These are phyloP conservation scores for Phytopythium chamaehyphon DNA, from an alignment of 352 stramenopile species.

Conservation along the genomic window DNA sequence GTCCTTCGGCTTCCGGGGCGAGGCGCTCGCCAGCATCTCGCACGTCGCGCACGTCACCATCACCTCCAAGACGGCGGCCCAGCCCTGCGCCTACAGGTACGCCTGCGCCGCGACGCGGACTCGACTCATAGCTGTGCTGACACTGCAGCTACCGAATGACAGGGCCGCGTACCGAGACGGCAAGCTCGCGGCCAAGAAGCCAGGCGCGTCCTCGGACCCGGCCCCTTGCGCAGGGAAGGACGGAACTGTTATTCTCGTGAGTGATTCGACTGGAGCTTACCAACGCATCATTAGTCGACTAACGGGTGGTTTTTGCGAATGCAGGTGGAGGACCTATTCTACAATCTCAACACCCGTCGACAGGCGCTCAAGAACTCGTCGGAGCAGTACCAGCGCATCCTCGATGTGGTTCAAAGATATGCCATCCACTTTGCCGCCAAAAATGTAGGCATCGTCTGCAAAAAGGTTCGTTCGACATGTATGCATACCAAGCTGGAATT, in stretches of 20 bases:
- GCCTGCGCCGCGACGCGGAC: neutral
- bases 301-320: neutral
- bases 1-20: conserved; percentile 98
- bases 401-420: conserved; percentile 97
- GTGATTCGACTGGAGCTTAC: neutral
- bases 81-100: conserved; percentile 83
- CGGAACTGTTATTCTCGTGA: conserved; percentile 73
- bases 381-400: conserved; percentile 93
- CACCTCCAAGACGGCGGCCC: conserved; percentile 74
- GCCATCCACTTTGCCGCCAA: conserved; percentile 90
- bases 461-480: conserved; percentile 62
- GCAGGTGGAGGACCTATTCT: conserved; percentile 97
- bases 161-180: conserved; percentile 92
- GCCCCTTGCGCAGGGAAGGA: conserved; percentile 75
- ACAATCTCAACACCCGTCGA: conserved; percentile 95
- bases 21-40: conserved; percentile 97
- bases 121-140: neutral
- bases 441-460: conserved; percentile 94
- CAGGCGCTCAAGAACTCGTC: conserved; percentile 90
- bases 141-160: neutral
- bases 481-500: neutral
- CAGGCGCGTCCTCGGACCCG: conserved; percentile 57
- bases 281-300: neutral
- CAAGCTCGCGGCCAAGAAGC: conserved; percentile 69
- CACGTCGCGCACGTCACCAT: conserved; percentile 93